Evolutionary conservation across 2,329 filamentous ascomycete species (phyloP).

Genomic region (Pseudogymnoascus sp.): DNA sequence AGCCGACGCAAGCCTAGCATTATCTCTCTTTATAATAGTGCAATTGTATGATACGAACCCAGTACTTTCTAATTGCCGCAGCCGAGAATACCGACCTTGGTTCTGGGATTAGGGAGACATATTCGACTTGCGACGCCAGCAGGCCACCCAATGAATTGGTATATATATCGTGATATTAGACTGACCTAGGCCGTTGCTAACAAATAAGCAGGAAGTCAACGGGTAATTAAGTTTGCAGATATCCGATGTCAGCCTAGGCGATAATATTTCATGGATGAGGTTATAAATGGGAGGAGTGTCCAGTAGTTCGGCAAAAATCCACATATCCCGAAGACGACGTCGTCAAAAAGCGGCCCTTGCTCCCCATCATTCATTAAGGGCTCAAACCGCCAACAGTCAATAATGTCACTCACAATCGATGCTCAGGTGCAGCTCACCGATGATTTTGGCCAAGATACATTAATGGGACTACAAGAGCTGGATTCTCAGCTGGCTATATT

Average conservation of each 20-base stretch:
- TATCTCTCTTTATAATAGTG: slow-evolving; percentile 6
- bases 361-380: background rate
- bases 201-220: background rate
- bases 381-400: slow-evolving; percentile 26
- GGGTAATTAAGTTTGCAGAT: slow-evolving; percentile 12
- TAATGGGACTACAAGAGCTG: slow-evolving; percentile 30
- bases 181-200: slow-evolving; percentile 7
- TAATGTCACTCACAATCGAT: slow-evolving; percentile 30
- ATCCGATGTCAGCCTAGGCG: slow-evolving; percentile 18
- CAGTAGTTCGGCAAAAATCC: slow-evolving; percentile 18
- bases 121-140: background rate
- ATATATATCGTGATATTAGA: slow-evolving; percentile 6
- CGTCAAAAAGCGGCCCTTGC: slow-evolving; percentile 7
- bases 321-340: slow-evolving; percentile 28
- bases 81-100: slow-evolving; percentile 5
- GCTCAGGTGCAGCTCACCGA: slow-evolving; percentile 28
- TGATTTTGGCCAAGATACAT: slow-evolving; percentile 27
- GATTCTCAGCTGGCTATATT: slow-evolving; percentile 31
- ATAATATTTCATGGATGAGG: slow-evolving; percentile 18
- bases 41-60: background rate
- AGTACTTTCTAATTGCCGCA: slow-evolving; percentile 3
- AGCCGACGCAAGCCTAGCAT: slow-evolving; percentile 5
- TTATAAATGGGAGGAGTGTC: slow-evolving; percentile 22
- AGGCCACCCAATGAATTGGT: slow-evolving; percentile 6
- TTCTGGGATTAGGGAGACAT: background rate